Evolutionary conservation across 148 eudicot species (phyloP).

Genomic region (Amaranthus palmeri): DNA sequence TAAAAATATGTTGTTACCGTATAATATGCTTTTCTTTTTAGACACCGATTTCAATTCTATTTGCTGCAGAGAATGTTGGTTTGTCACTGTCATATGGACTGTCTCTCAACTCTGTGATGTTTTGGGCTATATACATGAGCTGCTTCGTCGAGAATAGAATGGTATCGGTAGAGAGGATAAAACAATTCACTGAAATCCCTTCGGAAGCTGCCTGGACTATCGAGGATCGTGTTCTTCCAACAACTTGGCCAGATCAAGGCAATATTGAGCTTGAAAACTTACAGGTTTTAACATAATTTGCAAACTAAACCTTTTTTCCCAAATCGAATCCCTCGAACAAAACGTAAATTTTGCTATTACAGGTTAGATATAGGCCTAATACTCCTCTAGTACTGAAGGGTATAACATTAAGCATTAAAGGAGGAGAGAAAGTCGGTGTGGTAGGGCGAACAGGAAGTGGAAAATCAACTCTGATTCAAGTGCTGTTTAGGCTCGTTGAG

Average conservation of each 20-base stretch:
- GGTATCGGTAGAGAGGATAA: slow-evolving; percentile 97
- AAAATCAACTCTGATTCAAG: slow-evolving; percentile 90
- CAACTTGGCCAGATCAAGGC: slow-evolving; percentile 76
- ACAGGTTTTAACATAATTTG: slow-evolving; percentile 41
- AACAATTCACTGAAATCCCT: slow-evolving; percentile 69
- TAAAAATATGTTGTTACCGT: too few species aligned
- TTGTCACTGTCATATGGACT: slow-evolving; percentile 83
- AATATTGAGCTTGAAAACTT: slow-evolving; percentile 65
- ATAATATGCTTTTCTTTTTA: neutral
- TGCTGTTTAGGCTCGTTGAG: slow-evolving; percentile 88
- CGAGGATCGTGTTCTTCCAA: slow-evolving; percentile 62
- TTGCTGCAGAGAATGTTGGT: slow-evolving; percentile 69
- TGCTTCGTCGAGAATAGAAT: slow-evolving; percentile 88
- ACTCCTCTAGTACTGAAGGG: slow-evolving; percentile 94
- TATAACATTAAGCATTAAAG: slow-evolving; percentile 59
- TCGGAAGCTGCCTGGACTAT: slow-evolving; percentile 85
- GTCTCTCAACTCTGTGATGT: slow-evolving; percentile 67
- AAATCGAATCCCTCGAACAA: neutral
- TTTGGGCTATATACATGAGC: slow-evolving; percentile 64
- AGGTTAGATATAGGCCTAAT: slow-evolving; percentile 87
- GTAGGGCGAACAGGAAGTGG: slow-evolving; percentile 99
- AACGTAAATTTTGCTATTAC: slow-evolving; percentile 18
- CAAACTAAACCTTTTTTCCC: neutral
- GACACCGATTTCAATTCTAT: slow-evolving; percentile 1
- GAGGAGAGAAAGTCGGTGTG: slow-evolving; percentile 95